Base-by-base conservation (phyloP, 495 filamentous ascomycete genomes). In the Schizothecium vesticola region DNA sequence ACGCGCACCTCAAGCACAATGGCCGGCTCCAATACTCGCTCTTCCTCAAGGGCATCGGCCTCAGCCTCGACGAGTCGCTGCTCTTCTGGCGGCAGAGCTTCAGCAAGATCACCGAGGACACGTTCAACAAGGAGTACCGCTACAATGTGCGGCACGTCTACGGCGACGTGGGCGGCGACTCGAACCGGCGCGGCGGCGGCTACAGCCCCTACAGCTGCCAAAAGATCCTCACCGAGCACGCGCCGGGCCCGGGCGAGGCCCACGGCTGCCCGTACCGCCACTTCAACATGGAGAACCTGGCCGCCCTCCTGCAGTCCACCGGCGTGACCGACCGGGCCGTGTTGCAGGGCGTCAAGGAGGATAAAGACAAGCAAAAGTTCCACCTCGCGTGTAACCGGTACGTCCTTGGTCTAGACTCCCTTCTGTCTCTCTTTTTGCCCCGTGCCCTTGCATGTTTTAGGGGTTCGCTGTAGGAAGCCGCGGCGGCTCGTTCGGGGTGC, bases 191-290 rank as follows among this genome's bases (percentile, higher is more conserved):
- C 28, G 89, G 91, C 36, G 86, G 89, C 55, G 93, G 95, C 61
- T 97, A 97, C 74, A 90, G 89, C 57, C 93, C 96, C 0, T 92
- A 92, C 71, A 92, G 90, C 19, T 99, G 96, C 78, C 94, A 98
- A 73, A 96, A 94, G 80, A 93, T 99, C 64, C 82, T 98, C 4
- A 91, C 87, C 2, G 95, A 98, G 72, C 88, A 91, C 68, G 87
- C 90, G 11, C 93, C 94, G 1, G 90, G 92, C 1, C 85, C 88
- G 19, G 94, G 93, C 11, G 92, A 98, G 76, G 85, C 87, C 1
- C 94, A 99, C 75, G 96, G 96, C 16, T 99, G 96, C 76, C 96
- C 96, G 8, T 99, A 98, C 74, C 86, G 96, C 19, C 95, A 97
- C 77, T 97, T 94, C 78, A 90, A 86, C 57, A 76, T 88, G 26